Evolutionary conservation across 441 rosid genomes (phyloP), one percentile per base, ranked within the genome.

Genomic region (Macaranga tanarius): DNA sequence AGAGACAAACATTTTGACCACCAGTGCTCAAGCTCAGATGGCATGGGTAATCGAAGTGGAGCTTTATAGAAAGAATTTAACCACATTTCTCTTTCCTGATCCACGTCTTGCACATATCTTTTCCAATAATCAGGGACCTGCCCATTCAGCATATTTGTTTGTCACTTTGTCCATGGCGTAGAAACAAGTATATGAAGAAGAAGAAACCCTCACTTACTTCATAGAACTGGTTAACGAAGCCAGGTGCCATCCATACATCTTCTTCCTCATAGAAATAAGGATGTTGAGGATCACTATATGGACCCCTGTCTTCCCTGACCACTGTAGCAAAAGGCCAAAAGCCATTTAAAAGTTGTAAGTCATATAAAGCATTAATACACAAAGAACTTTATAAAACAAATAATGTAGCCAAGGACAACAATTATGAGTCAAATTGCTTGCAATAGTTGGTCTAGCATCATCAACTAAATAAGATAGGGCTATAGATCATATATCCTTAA

Each of bases 171-270:
- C 22, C 62, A 63, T 64, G 60, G 72, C 54, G 42, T 54, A 45
- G 52, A 71, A 75, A 66, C 31, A 72, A 69, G 34, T 63, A 31
- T 50, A 56, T 26, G 20, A 70, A 10, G n/a, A 56, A 42, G 67
- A 67, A 52, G 57, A 63, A 68, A 22, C 76, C 45, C 59, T 17
- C 60, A 81, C 85, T 52, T 81, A 89, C 96, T 65, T 90, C 96
- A 15, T 91, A 87, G 80, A 93, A 93, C 77, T 93, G 97, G 79
- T 93, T 88, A 77, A 91, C 81, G 82, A 91, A 93, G 75, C 98
- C 98, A 0, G 98, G 98, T 2, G 96, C 98, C 98, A 91, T 93
- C 98, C 98, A 93, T 75, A 81, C 96, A 73, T 93, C 97, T 68
- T 93, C 98, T 61, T 86, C 97, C 80, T 93, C 98, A 42, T 91